Evolutionary conservation across 2,329 filamentous ascomycete genomes (phyloP).

Genomic region (Lachnellula occidentalis): DNA sequence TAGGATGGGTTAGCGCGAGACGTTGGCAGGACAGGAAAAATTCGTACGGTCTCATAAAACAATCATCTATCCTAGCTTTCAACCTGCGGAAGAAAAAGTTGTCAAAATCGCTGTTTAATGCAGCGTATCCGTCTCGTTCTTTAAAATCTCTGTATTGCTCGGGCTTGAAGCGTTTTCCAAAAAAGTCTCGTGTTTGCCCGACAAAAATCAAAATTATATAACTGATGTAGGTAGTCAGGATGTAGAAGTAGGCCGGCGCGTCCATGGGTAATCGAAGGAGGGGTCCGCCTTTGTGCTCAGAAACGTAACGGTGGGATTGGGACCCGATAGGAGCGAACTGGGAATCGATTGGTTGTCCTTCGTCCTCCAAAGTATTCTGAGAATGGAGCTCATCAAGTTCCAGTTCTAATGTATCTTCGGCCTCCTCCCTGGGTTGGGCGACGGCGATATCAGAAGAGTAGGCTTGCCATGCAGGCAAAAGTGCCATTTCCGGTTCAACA

Average conservation of each 20-base stretch:
- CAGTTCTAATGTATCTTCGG: not conserved
- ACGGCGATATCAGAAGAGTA: not conserved
- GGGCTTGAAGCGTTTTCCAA: conserved; percentile 86
- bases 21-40: not conserved
- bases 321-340: conserved; percentile 84
- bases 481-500: not conserved
- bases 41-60: conserved; percentile 69
- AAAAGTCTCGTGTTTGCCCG: conserved; percentile 90
- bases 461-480: not conserved
- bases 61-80: conserved; percentile 91
- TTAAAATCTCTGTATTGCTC: conserved; percentile 75
- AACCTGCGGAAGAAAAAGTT: conserved; percentile 90
- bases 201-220: conserved; percentile 91
- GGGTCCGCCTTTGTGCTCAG: conserved; percentile 72
- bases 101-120: conserved; percentile 93
- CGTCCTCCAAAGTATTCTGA: not conserved
- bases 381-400: not conserved
- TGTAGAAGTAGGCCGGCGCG: conserved; percentile 88
- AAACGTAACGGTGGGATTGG: conserved; percentile 76
- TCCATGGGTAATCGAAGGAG: conserved; percentile 82
- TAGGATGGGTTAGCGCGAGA: not conserved
- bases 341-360: conserved; percentile 51
- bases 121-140: conserved; percentile 79
- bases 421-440: not conserved
- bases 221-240: conserved; percentile 93